Evolutionary conservation across 352 stramenopile genomes (phyloP).

Genomic region (Phytophthora ohioensis): DNA sequence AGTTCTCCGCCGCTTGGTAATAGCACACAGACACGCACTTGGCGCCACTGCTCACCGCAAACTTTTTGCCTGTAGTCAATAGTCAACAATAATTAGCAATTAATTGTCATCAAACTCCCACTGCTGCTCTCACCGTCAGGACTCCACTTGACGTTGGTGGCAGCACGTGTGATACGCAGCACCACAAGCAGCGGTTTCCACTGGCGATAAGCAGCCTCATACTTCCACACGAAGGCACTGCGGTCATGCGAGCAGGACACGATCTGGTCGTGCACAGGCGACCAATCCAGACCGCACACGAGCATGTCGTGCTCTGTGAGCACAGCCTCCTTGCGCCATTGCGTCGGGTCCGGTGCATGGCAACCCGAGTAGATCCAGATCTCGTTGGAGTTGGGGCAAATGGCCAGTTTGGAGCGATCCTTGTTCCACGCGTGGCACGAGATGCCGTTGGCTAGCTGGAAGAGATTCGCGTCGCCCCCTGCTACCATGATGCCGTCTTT

Average conservation of each 20-base stretch:
- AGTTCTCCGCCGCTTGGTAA: constrained; percentile 93
- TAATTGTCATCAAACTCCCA: background rate
- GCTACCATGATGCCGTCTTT: constrained; percentile 21
- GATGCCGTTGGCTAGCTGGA: constrained; percentile 85
- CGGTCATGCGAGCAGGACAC: constrained; percentile 96
- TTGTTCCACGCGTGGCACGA: constrained; percentile 94
- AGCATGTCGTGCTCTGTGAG: constrained; percentile 94
- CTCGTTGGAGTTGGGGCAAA: constrained; percentile 94
- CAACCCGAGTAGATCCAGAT: constrained; percentile 94
- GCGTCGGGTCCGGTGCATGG: constrained; percentile 71
- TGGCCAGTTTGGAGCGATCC: constrained; percentile 89
- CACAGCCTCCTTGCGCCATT: constrained; percentile 89
- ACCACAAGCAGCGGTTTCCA: constrained; percentile 95
- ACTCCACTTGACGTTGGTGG: constrained; percentile 95
- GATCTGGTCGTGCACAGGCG: constrained; percentile 92
- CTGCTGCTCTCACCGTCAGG: constrained; percentile 72
- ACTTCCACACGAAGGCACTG: constrained; percentile 96
- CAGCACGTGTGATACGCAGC: constrained; percentile 92
- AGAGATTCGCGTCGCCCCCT: constrained; percentile 66
- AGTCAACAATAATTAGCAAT: constrained; percentile 12
- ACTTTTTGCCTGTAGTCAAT: constrained; percentile 82
- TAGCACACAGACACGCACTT: constrained; percentile 95
- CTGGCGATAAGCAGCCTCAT: constrained; percentile 79
- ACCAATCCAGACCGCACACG: constrained; percentile 94
- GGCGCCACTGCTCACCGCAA: constrained; percentile 92